These are phyloP conservation scores for Leucogyrophana mollusca DNA, from an alignment of 768 basidiomycete species.

Conservation along the genomic window DNA sequence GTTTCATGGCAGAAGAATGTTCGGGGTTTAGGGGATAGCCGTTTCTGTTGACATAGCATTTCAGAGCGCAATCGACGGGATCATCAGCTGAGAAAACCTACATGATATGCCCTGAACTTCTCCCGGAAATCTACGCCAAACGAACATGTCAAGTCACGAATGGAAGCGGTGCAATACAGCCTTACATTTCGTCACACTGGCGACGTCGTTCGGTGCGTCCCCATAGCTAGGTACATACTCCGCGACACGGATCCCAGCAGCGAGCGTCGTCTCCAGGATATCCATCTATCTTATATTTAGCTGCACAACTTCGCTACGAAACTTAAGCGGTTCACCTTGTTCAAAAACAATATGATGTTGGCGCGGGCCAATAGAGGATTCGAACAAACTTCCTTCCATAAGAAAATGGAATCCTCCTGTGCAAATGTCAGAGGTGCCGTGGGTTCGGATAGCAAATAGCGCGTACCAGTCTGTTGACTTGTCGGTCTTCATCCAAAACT, in stretches of 20 bases:
- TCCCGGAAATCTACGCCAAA: slow-evolving; percentile 57
- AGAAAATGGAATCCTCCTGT: slow-evolving; percentile 69
- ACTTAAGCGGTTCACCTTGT: slow-evolving; percentile 48
- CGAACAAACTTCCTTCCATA: slow-evolving; percentile 71
- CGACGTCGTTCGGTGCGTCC: slow-evolving; percentile 55
- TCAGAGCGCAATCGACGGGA: neutral
- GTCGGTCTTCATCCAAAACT: slow-evolving; percentile 64
- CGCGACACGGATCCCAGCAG: slow-evolving; percentile 52
- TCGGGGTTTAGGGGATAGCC: slow-evolving; percentile 53
- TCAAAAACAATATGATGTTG: slow-evolving; percentile 73
- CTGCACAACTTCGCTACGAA: slow-evolving; percentile 15
- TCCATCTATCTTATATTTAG: slow-evolving; percentile 57
- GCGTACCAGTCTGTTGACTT: slow-evolving; percentile 62
- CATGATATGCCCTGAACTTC: slow-evolving; percentile 65
- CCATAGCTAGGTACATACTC: slow-evolving; percentile 64
- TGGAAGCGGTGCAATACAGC: slow-evolving; percentile 3
- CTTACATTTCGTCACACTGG: slow-evolving; percentile 63
- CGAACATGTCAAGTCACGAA: neutral
- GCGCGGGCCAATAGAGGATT: slow-evolving; percentile 60
- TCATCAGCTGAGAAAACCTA: too few species aligned
- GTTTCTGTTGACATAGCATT: slow-evolving; percentile 38
- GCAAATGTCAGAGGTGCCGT: neutral
- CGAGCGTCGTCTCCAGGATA: slow-evolving; percentile 54
- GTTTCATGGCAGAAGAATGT: slow-evolving; percentile 70
- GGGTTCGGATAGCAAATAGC: neutral